These are phyloP conservation scores for Neopestalotiopsis sp. DNA, from an alignment of 2,329 filamentous ascomycete genomes.

Conservation along the genomic window DNA sequence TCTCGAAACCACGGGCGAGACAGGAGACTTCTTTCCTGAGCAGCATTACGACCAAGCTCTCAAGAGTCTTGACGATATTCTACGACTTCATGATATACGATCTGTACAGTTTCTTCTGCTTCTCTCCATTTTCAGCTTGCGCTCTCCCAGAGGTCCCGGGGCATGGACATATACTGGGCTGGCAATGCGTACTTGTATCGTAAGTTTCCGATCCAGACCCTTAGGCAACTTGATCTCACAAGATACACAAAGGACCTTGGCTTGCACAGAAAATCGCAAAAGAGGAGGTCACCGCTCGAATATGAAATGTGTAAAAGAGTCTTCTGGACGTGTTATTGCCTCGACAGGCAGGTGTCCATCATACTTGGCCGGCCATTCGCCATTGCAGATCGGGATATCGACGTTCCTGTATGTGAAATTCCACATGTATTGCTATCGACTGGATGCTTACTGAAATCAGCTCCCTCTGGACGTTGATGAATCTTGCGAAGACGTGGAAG, in stretches of 20 bases:
- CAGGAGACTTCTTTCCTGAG: constrained; percentile 26
- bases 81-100: constrained; percentile 26
- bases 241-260: constrained; percentile 24
- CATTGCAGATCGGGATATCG: constrained; percentile 36
- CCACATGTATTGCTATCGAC: background rate
- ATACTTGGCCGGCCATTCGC: constrained; percentile 37
- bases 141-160: constrained; percentile 23
- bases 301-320: constrained; percentile 33
- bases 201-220: background rate
- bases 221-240: background rate
- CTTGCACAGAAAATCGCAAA: constrained; percentile 28
- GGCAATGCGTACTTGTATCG: constrained; percentile 29
- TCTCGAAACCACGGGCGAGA: constrained; percentile 36
- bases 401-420: constrained; percentile 26
- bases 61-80: constrained; percentile 26
- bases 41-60: constrained; percentile 27
- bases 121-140: constrained; percentile 28
- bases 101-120: constrained; percentile 29
- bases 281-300: constrained; percentile 24
- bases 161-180: constrained; percentile 29
- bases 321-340: constrained; percentile 39
- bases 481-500: constrained; percentile 23
- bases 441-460: constrained; percentile 8
- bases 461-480: constrained; percentile 37
- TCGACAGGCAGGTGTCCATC: constrained; percentile 38